Evolutionary conservation across 2,329 filamentous ascomycete genomes (phyloP).

Genomic region (Metarhizium album): DNA sequence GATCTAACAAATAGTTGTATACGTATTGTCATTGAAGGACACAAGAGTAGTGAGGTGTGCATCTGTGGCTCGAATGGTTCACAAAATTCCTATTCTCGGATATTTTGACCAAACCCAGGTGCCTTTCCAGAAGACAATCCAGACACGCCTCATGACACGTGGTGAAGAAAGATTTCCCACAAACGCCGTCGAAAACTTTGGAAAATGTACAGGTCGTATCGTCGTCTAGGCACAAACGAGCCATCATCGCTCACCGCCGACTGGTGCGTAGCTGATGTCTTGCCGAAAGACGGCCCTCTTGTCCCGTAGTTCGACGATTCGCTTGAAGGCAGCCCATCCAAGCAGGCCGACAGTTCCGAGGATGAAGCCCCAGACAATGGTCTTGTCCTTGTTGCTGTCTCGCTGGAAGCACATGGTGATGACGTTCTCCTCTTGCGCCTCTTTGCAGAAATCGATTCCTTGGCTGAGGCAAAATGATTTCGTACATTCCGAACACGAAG

Average conservation of each 20-base stretch:
- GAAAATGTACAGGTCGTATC: not conserved
- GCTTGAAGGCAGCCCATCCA: slow-evolving; percentile 47
- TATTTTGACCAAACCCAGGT: not conserved
- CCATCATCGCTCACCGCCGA: not conserved
- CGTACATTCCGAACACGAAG: slow-evolving; percentile 51
- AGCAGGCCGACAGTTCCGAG: slow-evolving; percentile 46
- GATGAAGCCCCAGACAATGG: slow-evolving; percentile 56
- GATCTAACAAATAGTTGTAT: not conserved
- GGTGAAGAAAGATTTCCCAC: not conserved
- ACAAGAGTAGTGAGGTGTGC: not conserved
- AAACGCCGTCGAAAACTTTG: not conserved
- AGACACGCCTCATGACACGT: not conserved
- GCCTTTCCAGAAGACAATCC: not conserved
- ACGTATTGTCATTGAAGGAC: not conserved
- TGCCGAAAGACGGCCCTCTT: slow-evolving; percentile 19
- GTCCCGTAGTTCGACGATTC: slow-evolving; percentile 31
- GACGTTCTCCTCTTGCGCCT: slow-evolving; percentile 50
- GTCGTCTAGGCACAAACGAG: not conserved
- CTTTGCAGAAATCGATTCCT: slow-evolving; percentile 51
- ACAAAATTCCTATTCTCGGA: not conserved
- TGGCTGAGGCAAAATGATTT: slow-evolving; percentile 52
- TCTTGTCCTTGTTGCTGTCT: slow-evolving; percentile 55
- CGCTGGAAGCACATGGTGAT: slow-evolving; percentile 55
- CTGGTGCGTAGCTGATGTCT: slow-evolving; percentile 18
- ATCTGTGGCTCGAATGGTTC: not conserved